phyloP scores from a whole-genome alignment of 2,329 filamentous ascomycete genomes.

The Elsinoe batatas region DNA sequence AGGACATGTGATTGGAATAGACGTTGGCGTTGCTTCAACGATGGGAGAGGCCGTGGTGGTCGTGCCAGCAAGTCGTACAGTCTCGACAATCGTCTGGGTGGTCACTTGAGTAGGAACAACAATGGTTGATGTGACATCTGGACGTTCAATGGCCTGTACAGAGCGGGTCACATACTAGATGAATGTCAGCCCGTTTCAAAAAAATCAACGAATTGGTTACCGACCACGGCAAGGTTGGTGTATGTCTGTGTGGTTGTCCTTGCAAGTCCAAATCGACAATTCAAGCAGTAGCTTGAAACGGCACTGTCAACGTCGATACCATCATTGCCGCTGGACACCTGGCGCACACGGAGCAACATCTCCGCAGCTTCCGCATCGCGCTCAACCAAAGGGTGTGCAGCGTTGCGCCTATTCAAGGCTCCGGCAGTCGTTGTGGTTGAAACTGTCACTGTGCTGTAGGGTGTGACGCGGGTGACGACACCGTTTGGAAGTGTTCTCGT shows the following conservation, averaged over 20 bases:
- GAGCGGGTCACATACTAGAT: slow-evolving; percentile 15
- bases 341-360: slow-evolving; percentile 18
- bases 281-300: slow-evolving; percentile 27
- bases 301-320: slow-evolving; percentile 9
- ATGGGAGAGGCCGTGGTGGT: slow-evolving; percentile 1
- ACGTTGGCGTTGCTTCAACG: slow-evolving; percentile 20
- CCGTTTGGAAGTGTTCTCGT: slow-evolving; percentile 19
- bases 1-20: slow-evolving; percentile 24
- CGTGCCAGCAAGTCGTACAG: neutral
- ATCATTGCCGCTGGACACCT: slow-evolving; percentile 9
- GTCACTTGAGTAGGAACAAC: slow-evolving; percentile 3
- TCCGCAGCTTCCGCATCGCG: slow-evolving; percentile 16
- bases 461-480: slow-evolving; percentile 17
- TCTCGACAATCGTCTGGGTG: neutral
- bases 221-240: slow-evolving; percentile 14
- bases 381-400: slow-evolving; percentile 7
- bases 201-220: neutral
- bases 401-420: slow-evolving; percentile 14
- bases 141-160: slow-evolving; percentile 17
- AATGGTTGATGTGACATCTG: slow-evolving; percentile 12
- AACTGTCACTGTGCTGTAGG: slow-evolving; percentile 21
- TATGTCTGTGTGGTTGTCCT: slow-evolving; percentile 22
- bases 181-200: neutral
- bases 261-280: slow-evolving; percentile 20
- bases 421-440: slow-evolving; percentile 11